These are phyloP conservation scores for Corymbia citriodora DNA, from an alignment of 441 rosid species.

Conservation along the genomic window DNA sequence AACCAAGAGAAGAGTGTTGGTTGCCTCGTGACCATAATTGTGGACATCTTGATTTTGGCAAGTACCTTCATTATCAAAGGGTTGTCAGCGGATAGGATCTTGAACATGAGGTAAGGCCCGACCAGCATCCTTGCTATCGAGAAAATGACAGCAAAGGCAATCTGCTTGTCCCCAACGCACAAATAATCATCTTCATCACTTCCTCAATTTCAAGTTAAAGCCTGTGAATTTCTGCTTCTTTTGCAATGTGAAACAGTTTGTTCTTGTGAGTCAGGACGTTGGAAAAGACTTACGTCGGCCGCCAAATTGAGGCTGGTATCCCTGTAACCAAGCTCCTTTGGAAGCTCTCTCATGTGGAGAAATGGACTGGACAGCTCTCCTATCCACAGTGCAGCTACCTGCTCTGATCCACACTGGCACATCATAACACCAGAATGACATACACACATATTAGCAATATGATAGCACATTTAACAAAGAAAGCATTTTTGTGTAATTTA, in stretches of 20 bases:
- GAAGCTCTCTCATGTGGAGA: slow-evolving; percentile 74
- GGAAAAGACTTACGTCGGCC: slow-evolving; percentile 50
- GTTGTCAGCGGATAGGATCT: slow-evolving; percentile 41
- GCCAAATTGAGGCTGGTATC: slow-evolving; percentile 66
- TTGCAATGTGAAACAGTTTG: background rate
- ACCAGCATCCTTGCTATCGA: slow-evolving; percentile 64
- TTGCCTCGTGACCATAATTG: background rate
- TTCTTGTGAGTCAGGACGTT: background rate
- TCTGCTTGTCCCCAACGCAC: slow-evolving; percentile 20
- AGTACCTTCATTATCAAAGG: slow-evolving; percentile 63
- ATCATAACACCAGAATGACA: background rate
- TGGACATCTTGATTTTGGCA: background rate
- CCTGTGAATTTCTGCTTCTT: background rate
- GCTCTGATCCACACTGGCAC: slow-evolving; percentile 57
- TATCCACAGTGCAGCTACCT: slow-evolving; percentile 57
- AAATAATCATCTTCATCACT: background rate
- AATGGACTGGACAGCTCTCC: slow-evolving; percentile 84
- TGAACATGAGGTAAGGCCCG: slow-evolving; percentile 61
- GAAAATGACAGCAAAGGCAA: slow-evolving; percentile 55
- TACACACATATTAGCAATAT: background rate
- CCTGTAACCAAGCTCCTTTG: slow-evolving; percentile 71
- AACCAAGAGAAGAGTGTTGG: background rate
- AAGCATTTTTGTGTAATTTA: background rate
- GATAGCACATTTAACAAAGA: background rate
- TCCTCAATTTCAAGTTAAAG: background rate